These are phyloP conservation scores for Holtermanniella nyarrowii DNA, from an alignment of 768 basidiomycete species.

Conservation along the genomic window DNA sequence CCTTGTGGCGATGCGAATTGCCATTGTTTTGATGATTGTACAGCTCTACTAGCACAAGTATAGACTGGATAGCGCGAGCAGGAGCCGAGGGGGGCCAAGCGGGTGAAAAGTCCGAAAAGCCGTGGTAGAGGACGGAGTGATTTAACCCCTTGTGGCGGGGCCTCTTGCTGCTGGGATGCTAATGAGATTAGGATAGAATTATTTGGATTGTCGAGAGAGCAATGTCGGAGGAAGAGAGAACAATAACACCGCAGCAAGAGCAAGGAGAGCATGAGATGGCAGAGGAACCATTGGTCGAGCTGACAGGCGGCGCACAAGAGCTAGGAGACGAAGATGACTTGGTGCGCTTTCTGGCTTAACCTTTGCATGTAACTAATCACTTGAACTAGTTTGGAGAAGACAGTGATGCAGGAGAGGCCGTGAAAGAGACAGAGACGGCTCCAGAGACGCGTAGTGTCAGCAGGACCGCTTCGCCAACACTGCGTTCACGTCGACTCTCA, in stretches of 20 bases:
- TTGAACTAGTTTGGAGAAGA: constrained; percentile 6
- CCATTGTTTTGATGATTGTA: constrained; percentile 21
- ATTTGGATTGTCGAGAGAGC: no score
- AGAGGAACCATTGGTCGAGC: background rate
- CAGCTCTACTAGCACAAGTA: constrained; percentile 6
- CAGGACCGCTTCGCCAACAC: background rate
- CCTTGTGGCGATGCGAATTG: constrained; percentile 31
- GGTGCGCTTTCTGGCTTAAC: no score
- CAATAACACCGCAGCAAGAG: background rate
- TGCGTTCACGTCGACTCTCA: constrained; percentile 8
- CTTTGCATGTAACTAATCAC: background rate
- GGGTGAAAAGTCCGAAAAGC: no score
- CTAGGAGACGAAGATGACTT: background rate
- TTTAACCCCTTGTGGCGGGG: no score
- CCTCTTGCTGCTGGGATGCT: no score
- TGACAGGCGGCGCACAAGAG: background rate
- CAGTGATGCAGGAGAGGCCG: constrained; percentile 5
- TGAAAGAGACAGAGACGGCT: background rate
- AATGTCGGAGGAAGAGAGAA: background rate
- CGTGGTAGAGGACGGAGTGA: no score
- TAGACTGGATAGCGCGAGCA: constrained; percentile 1
- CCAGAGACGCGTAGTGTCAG: constrained; percentile 1
- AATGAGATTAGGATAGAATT: no score
- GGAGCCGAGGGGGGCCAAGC: background rate
- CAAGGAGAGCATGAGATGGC: background rate